A percentile compares a stretch with the other conserved stretches of the same genome.
Evolutionary conservation across 1,139 yeast species (phyloP).

Genomic region (Geotrichum reessii): DNA sequence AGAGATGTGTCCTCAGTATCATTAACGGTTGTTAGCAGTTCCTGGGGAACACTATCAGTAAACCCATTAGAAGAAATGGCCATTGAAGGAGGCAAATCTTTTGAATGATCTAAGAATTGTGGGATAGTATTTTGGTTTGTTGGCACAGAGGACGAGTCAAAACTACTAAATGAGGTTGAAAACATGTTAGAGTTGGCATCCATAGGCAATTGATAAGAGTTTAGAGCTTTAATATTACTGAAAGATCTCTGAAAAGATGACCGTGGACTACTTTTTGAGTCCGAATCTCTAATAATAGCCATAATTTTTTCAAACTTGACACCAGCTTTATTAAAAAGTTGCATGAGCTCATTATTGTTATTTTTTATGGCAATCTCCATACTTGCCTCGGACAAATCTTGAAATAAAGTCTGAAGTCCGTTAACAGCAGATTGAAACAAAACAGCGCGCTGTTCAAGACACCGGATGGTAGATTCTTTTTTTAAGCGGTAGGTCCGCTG

Average conservation of each 20-base stretch:
- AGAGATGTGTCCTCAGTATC: not conserved
- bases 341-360: conserved; percentile 11
- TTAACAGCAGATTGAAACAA: conserved; percentile 8
- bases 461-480: conserved; percentile 18
- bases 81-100: not conserved
- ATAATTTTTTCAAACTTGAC: conserved; percentile 11
- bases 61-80: conserved; percentile 6
- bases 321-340: conserved; percentile 13
- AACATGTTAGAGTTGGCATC: not conserved
- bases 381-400: conserved; percentile 15
- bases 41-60: conserved; percentile 8
- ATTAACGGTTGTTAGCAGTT: conserved; percentile 1
- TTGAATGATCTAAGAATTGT: not conserved
- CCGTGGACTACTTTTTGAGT: too few species aligned
- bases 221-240: not conserved
- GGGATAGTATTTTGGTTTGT: not conserved
- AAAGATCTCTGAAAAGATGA: not conserved
- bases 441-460: conserved; percentile 13
- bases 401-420: conserved; percentile 13
- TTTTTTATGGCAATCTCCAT: conserved; percentile 14
- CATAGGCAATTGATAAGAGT: not conserved
- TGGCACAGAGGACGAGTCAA: not conserved
- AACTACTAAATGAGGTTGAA: not conserved
- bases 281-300: not conserved
- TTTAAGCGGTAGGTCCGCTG: conserved; percentile 19